Base-by-base conservation (phyloP, 2,329 filamentous ascomycete species). In the Mariannaea sp. region DNA sequence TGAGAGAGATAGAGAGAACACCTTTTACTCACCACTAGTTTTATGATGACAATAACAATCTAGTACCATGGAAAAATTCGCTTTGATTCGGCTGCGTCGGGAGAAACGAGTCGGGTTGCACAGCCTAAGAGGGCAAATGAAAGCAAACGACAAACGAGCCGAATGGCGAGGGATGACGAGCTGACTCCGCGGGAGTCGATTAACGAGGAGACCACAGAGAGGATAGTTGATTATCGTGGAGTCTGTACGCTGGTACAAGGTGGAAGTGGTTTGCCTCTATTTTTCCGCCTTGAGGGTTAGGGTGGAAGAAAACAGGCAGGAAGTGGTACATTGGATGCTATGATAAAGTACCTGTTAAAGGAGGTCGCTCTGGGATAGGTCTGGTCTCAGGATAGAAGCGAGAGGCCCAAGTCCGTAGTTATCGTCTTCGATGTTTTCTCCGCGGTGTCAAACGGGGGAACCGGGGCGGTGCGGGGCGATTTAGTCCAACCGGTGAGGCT, bases 11-110 rank as follows among this genome's bases (percentile, higher is more conserved):
- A n/a, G n/a, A n/a, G n/a, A n/a, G n/a, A n/a, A n/a, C n/a, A n/a
- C n/a, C n/a, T n/a, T n/a, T n/a, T n/a, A n/a, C n/a, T n/a, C 56
- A 65, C 62, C 59, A 55, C 54, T 52, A 43, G 58, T 61, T 58
- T 45, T n/a, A n/a, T n/a, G n/a, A n/a, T 24, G 53, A 48, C 56
- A 40, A 33, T 45, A 45, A 60, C 51, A 58, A 48, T 50, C 56
- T 47, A 58, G 56, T 57, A 56, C 53, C 62, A 65, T 65, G 62
- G 62, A 65, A 65, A 57, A 51, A 56, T 57, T 53, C 53, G 57
- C 48, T 61, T 55, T 58, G 14, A 50, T 52, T 55, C 53, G 58
- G 58, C 40, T 52, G 53, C 46, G 40, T 56, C 47, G 55, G 40
- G 42, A 36, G 35, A 51, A 43, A 44, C 36, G 52, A 44, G 27